Evolutionary conservation across 75 land plant species (phyloP), one percentile per base, ranked within the genome.

Genomic region (Sequoiadendron giganteum): DNA sequence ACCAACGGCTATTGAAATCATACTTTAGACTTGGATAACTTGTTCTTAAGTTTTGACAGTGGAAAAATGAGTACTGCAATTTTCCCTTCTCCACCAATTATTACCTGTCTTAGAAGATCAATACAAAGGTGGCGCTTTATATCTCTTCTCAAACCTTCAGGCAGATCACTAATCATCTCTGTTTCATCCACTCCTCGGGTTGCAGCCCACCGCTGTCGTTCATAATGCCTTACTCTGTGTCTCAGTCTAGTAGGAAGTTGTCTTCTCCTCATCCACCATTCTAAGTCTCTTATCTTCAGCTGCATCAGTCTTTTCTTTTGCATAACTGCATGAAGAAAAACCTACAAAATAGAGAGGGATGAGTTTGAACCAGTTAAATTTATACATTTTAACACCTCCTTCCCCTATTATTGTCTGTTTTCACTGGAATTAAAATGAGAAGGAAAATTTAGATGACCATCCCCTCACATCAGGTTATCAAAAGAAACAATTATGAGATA

Each of bases 201-300:
- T 10, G 94, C 90, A 11, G 90, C 91, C 98, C 99, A 97, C 58
- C 86, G 85, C 16, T 97, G 98, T 11, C 93, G 93, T 68, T 97
- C 99, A 85, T 92, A 96, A 14, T 91, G 95, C 7, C 99, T 93
- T 7, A 97, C 98, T 87, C 99, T 91, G 6, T 93, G 92, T 82
- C 96, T 93, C 82, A 97, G 82, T 34, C 88, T 88, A 11, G 95
- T 90, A 3, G 99, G 95, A 81, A 97, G 88, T 83, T 97, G 99
- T 39, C 99, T 85, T 85, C 99, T 84, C 85, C 89, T 91, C 99
- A 97, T 96, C 99, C 99, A 97, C 94, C 95, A 94, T 73, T 97
- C 99, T 88, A 95, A 85, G 89, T 97, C 96, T 75, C 98, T 86
- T 54, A 93, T 92, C 55, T 93, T 90, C 49, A 97, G 86, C 87